Evolutionary conservation across 2,329 filamentous ascomycete species (phyloP).

Genomic region (Tolypocladium album): DNA sequence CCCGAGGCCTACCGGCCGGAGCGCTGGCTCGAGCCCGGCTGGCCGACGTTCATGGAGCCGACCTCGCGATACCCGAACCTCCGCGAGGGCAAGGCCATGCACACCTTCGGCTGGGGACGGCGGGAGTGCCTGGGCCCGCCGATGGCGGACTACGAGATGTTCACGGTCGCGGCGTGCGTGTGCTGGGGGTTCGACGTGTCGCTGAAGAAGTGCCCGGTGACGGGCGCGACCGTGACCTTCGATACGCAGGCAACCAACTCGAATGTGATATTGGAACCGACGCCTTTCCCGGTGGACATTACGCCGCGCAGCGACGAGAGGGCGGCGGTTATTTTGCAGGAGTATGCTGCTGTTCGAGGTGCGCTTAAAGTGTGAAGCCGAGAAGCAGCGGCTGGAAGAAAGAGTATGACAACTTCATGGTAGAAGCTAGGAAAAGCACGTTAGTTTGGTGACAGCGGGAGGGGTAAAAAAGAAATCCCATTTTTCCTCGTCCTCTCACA

Average conservation of each 20-base stretch:
- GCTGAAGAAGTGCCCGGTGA: slow-evolving; percentile 21
- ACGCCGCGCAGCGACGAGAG: slow-evolving; percentile 21
- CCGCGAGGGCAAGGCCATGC: slow-evolving; percentile 45
- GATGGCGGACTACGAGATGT: neutral
- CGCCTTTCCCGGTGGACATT: slow-evolving; percentile 34
- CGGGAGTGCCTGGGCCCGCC: neutral
- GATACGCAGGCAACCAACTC: slow-evolving; percentile 39
- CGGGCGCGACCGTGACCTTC: slow-evolving; percentile 29
- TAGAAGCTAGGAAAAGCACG: neutral
- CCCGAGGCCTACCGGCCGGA: slow-evolving; percentile 29
- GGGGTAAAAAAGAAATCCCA: too few relatives aligned
- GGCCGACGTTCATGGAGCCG: slow-evolving; percentile 55
- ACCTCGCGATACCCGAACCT: slow-evolving; percentile 53
- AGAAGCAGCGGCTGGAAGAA: neutral
- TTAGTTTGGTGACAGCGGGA: neutral
- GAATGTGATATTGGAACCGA: slow-evolving; percentile 41
- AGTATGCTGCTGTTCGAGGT: neutral
- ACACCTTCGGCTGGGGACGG: slow-evolving; percentile 45
- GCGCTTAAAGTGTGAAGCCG: neutral
- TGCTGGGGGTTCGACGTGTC: neutral
- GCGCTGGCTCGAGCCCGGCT: slow-evolving; percentile 50
- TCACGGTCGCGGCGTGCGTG: neutral
- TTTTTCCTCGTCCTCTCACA: neutral
- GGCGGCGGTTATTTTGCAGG: neutral
- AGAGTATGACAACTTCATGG: too few relatives aligned